Conservation (phyloP, 208 protist genomes). For the Lotmaria passim region DNA sequence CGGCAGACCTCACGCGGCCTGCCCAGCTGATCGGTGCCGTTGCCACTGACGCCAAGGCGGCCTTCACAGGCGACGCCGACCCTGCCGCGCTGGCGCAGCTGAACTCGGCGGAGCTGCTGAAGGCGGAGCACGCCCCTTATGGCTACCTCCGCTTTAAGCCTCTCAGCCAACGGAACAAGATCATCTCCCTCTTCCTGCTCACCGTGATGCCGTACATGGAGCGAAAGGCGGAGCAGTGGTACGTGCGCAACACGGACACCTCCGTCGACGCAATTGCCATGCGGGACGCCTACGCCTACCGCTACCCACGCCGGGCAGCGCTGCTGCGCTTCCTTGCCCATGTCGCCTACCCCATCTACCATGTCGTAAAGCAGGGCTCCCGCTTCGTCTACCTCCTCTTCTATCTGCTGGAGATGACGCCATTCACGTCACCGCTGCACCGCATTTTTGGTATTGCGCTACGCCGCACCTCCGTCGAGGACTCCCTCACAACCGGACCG, state of each 20-base stretch:
- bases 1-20: background rate
- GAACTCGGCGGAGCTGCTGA: conserved; percentile 43
- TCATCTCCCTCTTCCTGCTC: conserved; percentile 62
- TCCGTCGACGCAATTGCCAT: conserved; percentile 54
- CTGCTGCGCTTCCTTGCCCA: conserved; percentile 47
- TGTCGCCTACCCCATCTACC: conserved; percentile 58
- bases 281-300: conserved; percentile 47
- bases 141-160: conserved; percentile 68
- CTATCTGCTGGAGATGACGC: conserved; percentile 77
- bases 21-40: conserved; percentile 17
- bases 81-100: conserved; percentile 23
- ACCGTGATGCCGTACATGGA: conserved; percentile 72
- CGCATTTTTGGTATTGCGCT: conserved; percentile 66
- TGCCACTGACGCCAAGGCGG: conserved; percentile 7
- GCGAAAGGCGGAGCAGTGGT: conserved; percentile 49
- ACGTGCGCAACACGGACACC: conserved; percentile 48
- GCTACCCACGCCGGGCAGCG: conserved; percentile 44
- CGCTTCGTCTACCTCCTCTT: conserved; percentile 57
- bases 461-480: conserved; percentile 46
- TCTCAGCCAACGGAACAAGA: conserved; percentile 40
- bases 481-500: conserved; percentile 43
- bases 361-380: conserved; percentile 42
- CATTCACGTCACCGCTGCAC: conserved; percentile 57
- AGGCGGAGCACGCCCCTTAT: conserved; percentile 60
- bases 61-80: background rate